Base-by-base conservation (phyloP, 75 land plant genomes). In the Selaginella tamariscina region DNA sequence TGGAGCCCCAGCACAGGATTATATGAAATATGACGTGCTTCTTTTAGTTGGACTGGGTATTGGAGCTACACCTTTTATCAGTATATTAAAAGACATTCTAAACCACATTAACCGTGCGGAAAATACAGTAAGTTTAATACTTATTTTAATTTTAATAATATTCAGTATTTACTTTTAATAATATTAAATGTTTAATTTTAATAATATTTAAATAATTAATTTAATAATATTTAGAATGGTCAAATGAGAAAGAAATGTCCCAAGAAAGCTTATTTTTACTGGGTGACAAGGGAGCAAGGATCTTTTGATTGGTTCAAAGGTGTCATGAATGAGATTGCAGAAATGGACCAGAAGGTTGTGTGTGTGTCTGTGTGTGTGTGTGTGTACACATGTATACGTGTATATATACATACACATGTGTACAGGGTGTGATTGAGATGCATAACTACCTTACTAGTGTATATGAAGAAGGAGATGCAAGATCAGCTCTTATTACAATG, bases 321-420 rank as follows among this genome's bases (percentile, higher is more conserved):
- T 59, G 62, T 59, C 26, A 59, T 59, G 62, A 59, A 21, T n/a
- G 62, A 59, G 62, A 59, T 59, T 59, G 62, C 62, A 26, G 62
- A 59, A n/a, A 59, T 59, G 23, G 62, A 59, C 21, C 21, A 21
- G n/a, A 59, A 59, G 62, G 62, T 59, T 15, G 49, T 5, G 15
- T 39, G 5, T 39, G 5, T 39, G 11, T 39, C 49, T n/a, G n/a
- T n/a, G n/a, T n/a, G n/a, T n/a, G n/a, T n/a, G n/a, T n/a, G n/a
- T n/a, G n/a, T n/a, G n/a, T n/a, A n/a, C n/a, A n/a, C n/a, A n/a
- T n/a, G n/a, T n/a, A n/a, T n/a, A n/a, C n/a, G n/a, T n/a, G n/a
- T n/a, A n/a, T n/a, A n/a, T n/a, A n/a, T n/a, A n/a, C n/a, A n/a
- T n/a, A n/a, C n/a, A n/a, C n/a, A n/a, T n/a, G n/a, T 15, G 49